Percentiles rank a stretch among this genome's conserved stretches.
Evolutionary conservation across 2,329 filamentous ascomycete species (phyloP).

Genomic region (Cercospora berteroae): DNA sequence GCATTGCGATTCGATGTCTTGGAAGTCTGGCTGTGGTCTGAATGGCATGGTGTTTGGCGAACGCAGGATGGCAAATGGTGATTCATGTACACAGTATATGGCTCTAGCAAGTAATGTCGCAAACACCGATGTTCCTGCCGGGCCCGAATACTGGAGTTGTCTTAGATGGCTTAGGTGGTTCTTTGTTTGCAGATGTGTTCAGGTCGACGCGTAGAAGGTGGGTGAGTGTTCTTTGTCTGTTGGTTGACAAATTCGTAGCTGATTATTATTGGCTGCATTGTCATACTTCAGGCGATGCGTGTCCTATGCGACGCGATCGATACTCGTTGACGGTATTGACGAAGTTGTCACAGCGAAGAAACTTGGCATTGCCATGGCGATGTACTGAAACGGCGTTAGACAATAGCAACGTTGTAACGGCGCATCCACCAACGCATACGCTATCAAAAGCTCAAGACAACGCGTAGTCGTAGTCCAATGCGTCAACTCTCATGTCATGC

Average conservation of each 20-base stretch:
- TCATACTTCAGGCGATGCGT: not conserved
- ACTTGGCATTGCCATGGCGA: slow-evolving; percentile 5
- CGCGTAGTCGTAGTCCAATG: not conserved
- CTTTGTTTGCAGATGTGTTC: not conserved
- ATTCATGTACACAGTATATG: not conserved
- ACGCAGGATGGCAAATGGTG: not conserved
- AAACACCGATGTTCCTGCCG: not conserved
- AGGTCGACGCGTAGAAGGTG: not conserved
- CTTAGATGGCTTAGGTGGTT: not conserved
- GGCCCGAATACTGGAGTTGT: not conserved
- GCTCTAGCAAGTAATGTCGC: not conserved
- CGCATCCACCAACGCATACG: not conserved
- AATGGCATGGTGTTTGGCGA: not conserved
- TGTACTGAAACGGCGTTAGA: not conserved
- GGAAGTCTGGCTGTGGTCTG: not conserved
- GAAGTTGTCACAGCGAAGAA: not conserved
- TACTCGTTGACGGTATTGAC: not conserved
- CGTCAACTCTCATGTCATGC: slow-evolving; percentile 4
- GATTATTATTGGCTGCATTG: not conserved
- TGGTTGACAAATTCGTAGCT: not conserved
- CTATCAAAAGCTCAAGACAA: not conserved
- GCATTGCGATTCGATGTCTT: slow-evolving; percentile 2
- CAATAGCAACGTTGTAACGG: not conserved
- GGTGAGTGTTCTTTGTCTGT: not conserved
- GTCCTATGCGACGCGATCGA: not conserved